A percentile compares a stretch with the other conserved stretches of the same genome.
Conservation (phyloP, 108 stramenopile species). For the Asterionellopsis glacialis region DNA sequence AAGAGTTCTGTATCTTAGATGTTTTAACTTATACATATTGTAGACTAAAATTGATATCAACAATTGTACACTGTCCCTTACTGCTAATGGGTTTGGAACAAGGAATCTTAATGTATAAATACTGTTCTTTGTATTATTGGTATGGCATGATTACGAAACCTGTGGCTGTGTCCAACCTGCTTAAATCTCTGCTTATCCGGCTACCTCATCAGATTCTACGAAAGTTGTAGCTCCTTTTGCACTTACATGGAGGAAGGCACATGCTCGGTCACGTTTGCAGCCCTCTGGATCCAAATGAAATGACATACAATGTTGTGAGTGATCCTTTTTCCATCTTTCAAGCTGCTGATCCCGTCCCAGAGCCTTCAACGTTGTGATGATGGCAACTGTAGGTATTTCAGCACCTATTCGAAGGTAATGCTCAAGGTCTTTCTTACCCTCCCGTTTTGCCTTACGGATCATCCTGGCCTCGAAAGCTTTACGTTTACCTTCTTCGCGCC, state of each 20-base stretch:
- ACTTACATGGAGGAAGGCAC: constrained; percentile 87
- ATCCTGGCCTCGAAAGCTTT: constrained; percentile 87
- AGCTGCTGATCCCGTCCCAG: constrained; percentile 48
- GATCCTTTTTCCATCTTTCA: constrained; percentile 71
- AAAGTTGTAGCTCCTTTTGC: constrained; percentile 41
- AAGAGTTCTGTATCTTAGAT: too few species aligned
- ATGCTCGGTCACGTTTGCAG: constrained; percentile 72
- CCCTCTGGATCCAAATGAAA: constrained; percentile 60
- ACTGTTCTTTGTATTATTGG: too few species aligned
- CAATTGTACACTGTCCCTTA: too few species aligned
- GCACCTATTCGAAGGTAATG: constrained; percentile 80
- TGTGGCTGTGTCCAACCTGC: neutral
- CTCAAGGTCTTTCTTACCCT: constrained; percentile 68
- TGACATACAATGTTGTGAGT: constrained; percentile 85
- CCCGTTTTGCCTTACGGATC: constrained; percentile 93
- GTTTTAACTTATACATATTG: too few species aligned
- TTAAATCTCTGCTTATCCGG: constrained; percentile 29
- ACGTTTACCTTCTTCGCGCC: constrained; percentile 77
- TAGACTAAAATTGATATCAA: too few species aligned
- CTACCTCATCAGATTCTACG: constrained; percentile 47
- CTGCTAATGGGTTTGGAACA: too few species aligned
- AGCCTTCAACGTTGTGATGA: constrained; percentile 39
- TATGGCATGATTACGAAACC: too few species aligned
- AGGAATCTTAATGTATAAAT: too few species aligned
- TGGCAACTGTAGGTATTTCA: constrained; percentile 57